Base-by-base conservation (phyloP, 2,329 filamentous ascomycete species). In the Diplodia intermedia region DNA sequence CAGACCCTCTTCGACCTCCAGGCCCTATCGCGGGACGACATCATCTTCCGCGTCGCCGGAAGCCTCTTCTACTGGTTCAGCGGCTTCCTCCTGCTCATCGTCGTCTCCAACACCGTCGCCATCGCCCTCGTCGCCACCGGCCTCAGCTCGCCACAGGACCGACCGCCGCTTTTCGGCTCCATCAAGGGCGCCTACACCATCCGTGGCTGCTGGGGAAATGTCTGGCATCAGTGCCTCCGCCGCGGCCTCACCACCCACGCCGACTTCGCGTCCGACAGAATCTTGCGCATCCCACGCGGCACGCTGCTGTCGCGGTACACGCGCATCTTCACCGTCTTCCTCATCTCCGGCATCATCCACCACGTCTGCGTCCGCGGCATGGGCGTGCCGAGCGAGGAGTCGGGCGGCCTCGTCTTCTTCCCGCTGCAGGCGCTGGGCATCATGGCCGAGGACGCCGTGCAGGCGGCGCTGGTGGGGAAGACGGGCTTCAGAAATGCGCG, bases 311-410 rank as follows among this genome's bases (percentile, higher is more conserved):
- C 67, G 2, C 69, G 57, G 1, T 69, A 71, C 56, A 54, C 60
- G 11, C 56, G 69, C 26, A 62, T 71, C 23, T 69, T 49, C 40
- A 5, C 53, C 3, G 62, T 67, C 4, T 71, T 71, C 47, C 1
- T 54, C 36, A 68, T 71, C n/a, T 71, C 69, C 7, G 70, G 70
- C 5, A 2, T 65, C 18, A 38, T 71, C 9, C 70, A 71, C 38
- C 66, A 29, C 26, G 43, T 31, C 3, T 61, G 56, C 38, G 38
- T 31, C 3, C 56, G 20, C 3, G 56, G 6, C 11, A 61, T 61
- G 56, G 56, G 40, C n/a, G 38, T 61, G 15, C 43, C 56, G 38
- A 5, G 12, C 23, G 15, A 12, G 1, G 38, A 61, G n/a, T 38
- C 15, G 3, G 56, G 56, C 23, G 56, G 12, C 8, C 38, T 61